These are phyloP conservation scores for Oryza australiensis DNA, from an alignment of 176 grass and related monocot species.

Conservation along the genomic window DNA sequence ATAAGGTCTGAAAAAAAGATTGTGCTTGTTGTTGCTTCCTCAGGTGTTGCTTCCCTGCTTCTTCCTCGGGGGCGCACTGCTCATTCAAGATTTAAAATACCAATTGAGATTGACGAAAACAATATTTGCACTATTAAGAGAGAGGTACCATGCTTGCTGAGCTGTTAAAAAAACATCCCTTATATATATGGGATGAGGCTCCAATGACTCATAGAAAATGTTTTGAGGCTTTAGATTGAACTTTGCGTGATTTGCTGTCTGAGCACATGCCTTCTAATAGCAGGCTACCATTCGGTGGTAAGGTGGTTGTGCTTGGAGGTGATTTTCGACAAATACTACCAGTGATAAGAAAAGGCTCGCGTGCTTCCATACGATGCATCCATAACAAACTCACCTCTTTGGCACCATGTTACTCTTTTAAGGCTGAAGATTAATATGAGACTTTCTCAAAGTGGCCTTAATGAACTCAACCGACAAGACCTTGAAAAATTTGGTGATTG, in stretches of 20 bases:
- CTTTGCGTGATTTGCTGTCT: too few relatives aligned
- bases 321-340: too few relatives aligned
- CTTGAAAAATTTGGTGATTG: not conserved
- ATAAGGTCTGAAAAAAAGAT: not conserved
- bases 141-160: not conserved
- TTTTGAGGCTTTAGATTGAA: too few relatives aligned
- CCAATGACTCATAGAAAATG: too few relatives aligned
- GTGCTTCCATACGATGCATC: not conserved
- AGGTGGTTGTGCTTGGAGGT: too few relatives aligned
- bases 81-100: constrained; percentile 23
- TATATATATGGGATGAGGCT: too few relatives aligned
- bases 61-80: not conserved
- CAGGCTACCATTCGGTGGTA: too few relatives aligned
- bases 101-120: not conserved
- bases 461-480: accelerated
- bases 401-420: not conserved
- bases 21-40: not conserved
- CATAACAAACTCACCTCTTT: not conserved
- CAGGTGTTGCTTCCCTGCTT: not conserved
- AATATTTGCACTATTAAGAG: not conserved
- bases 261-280: too few relatives aligned
- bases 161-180: too few relatives aligned
- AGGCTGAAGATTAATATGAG: too few relatives aligned
- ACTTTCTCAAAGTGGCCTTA: not conserved
- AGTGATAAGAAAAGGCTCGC: too few relatives aligned